phyloP scores from a whole-genome alignment of 805 yeast genomes.

The Clavispora fructus region DNA sequence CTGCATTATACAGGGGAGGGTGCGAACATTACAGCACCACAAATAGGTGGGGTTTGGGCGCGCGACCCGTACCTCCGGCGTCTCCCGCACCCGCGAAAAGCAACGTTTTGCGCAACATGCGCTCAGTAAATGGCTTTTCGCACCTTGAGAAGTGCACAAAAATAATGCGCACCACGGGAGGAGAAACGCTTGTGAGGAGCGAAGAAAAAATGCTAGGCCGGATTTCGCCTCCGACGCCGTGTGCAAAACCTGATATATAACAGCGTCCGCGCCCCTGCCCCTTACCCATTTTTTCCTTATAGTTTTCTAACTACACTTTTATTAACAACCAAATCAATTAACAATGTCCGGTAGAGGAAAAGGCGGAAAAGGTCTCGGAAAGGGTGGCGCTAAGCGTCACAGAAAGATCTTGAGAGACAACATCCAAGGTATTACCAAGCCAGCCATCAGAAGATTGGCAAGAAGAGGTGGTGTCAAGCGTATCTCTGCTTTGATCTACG shows the following conservation, averaged over 20 bases:
- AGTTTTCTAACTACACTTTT: background rate
- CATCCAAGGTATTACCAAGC: slow-evolving; percentile 99
- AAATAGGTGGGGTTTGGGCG: slow-evolving; percentile 3
- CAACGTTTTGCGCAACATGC: slow-evolving; percentile 5
- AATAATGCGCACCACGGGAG: slow-evolving; percentile 1
- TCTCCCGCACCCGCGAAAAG: background rate
- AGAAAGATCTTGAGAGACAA: slow-evolving; percentile 98
- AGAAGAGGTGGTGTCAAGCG: slow-evolving; percentile 99
- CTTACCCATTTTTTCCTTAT: background rate
- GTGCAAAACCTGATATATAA: slow-evolving; percentile 6
- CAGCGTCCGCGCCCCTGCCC: slow-evolving; percentile 12
- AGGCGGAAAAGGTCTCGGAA: slow-evolving; percentile 99
- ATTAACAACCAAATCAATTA: background rate
- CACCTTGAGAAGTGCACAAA: slow-evolving; percentile 4
- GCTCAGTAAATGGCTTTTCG: slow-evolving; percentile 12
- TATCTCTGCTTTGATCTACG: slow-evolving; percentile 97
- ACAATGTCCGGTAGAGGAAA: slow-evolving; percentile 98
- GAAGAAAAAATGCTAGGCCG: background rate
- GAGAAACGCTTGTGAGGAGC: background rate
- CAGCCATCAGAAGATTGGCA: slow-evolving; percentile 99
- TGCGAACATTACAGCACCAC: slow-evolving; percentile 10
- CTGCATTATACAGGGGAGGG: slow-evolving; percentile 3
- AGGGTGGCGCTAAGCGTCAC: slow-evolving; percentile 99
- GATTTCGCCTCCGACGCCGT: background rate
- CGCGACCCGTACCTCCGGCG: slow-evolving; percentile 1